Base-by-base conservation (phyloP, 73 alveolate genomes). In the Paramecium sonneborni region DNA sequence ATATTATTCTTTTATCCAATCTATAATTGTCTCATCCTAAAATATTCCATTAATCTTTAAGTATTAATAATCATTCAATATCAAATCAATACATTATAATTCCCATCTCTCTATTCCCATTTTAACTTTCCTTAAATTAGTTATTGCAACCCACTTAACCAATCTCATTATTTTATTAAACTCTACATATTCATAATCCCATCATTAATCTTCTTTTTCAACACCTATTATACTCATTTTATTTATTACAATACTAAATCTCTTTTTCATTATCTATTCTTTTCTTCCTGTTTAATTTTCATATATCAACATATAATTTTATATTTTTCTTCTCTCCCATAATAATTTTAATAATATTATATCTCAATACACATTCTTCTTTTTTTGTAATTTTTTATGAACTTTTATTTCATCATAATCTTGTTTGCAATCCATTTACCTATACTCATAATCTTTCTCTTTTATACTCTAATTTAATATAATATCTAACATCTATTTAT, bases 1-100 rank as follows among this genome's bases (percentile, higher is more conserved):
- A 62, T 34, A 72, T 72, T 14, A 72, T 37, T 35, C 86, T 30
- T 72, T 72, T n/a, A n/a, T 72, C 86, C 86, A 72, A 28, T 62
- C 86, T 14, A 72, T 72, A 35, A 72, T 72, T 32, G 35, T 38
- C 24, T 72, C 86, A 15, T 32, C 35, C 24, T 38, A n/a, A n/a
- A n/a, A n/a, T 72, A 38, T 72, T 62, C 86, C 86, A 72, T 35
- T 72, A 18, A 14, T 35, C 86, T 37, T 72, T 34, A 30, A 34
- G 11, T 0, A 30, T 37, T 0, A 15, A 52, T 0, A 52, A 52
- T 52, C 3, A 5, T 52, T 18, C 12, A 35, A 72, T 41, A 14
- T 1, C 9, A 28, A 35, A 32, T n/a, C 3, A 41, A 9, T n/a
- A 56, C n/a, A 56, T 12, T 10, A n/a, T 72, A 72, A 72, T 38